A percentile compares a stretch with the other conserved stretches of the same genome.
Evolutionary conservation across 148 eudicot genomes (phyloP).

Genomic region (Cornus controversa): DNA sequence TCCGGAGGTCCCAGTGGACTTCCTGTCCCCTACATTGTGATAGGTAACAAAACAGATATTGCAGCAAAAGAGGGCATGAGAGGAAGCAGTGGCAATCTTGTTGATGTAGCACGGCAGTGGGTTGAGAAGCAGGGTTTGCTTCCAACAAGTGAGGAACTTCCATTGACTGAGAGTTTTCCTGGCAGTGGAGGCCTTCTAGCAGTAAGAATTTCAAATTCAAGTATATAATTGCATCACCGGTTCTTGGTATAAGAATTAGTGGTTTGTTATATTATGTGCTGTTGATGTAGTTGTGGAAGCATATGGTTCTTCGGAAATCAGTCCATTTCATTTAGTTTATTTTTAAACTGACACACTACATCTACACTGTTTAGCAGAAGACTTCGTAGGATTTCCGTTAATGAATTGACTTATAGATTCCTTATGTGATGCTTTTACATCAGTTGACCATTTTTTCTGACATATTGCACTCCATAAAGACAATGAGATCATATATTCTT

Average conservation of each 20-base stretch:
- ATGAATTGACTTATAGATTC: not conserved
- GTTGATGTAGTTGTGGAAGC: not conserved
- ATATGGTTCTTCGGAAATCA: not conserved
- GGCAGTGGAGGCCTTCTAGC: slow-evolving; percentile 76
- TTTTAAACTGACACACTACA: not conserved
- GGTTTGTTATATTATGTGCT: not conserved
- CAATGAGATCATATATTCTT: not conserved
- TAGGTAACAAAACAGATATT: slow-evolving; percentile 90
- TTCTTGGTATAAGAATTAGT: not conserved
- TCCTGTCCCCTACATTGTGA: slow-evolving; percentile 86
- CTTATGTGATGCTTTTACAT: not conserved
- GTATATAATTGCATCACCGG: not conserved
- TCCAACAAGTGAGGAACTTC: slow-evolving; percentile 84
- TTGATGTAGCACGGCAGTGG: slow-evolving; percentile 95
- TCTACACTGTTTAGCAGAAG: not conserved
- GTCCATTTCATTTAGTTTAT: not conserved
- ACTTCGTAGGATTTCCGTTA: not conserved
- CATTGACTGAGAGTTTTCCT: slow-evolving; percentile 85
- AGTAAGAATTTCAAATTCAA: slow-evolving; percentile 41
- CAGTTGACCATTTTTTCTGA: not conserved
- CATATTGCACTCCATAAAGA: not conserved
- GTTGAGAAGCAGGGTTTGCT: slow-evolving; percentile 97
- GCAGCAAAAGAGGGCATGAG: slow-evolving; percentile 71
- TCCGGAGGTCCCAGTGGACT: slow-evolving; percentile 91
- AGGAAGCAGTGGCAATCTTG: slow-evolving; percentile 97